Percentiles rank a stretch among this genome's conserved stretches.
phyloP scores from a whole-genome alignment of 441 rosid species.

The Erysimum cheiri region DNA sequence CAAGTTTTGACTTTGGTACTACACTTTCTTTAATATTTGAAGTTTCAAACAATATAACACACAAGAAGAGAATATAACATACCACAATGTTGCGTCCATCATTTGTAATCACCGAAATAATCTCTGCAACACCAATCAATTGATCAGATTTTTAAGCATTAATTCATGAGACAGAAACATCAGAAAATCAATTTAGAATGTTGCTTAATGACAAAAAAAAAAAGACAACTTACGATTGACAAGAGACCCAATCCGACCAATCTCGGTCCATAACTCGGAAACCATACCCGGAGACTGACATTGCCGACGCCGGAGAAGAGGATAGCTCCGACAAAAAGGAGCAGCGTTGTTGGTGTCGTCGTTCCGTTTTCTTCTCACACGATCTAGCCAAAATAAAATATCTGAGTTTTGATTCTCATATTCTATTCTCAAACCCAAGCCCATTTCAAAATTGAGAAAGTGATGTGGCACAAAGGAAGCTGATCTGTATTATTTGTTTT shows the following conservation, averaged over 20 bases:
- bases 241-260: slow-evolving; percentile 46
- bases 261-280: too few species aligned
- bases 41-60: neutral
- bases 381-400: too few species aligned
- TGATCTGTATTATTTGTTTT: too few species aligned
- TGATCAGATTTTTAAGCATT: neutral
- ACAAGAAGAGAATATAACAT: slow-evolving; percentile 13
- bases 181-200: neutral
- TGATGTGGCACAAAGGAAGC: too few species aligned
- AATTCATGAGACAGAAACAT: slow-evolving; percentile 4
- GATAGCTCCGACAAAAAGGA: too few species aligned
- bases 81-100: slow-evolving; percentile 97
- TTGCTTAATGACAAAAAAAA: neutral
- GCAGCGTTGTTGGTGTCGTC: too few species aligned
- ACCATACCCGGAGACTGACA: too few species aligned
- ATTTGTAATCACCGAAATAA: slow-evolving; percentile 80
- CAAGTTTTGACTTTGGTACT: neutral
- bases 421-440: too few species aligned
- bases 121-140: slow-evolving; percentile 54
- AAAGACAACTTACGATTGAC: slow-evolving; percentile 66
- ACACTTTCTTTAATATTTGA: neutral
- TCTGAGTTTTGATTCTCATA: too few species aligned
- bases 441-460: too few species aligned
- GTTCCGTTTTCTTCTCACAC: too few species aligned
- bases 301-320: too few species aligned